Base-by-base conservation (phyloP, 1,284 basidiomycete genomes). In the Coniophora puteana region DNA sequence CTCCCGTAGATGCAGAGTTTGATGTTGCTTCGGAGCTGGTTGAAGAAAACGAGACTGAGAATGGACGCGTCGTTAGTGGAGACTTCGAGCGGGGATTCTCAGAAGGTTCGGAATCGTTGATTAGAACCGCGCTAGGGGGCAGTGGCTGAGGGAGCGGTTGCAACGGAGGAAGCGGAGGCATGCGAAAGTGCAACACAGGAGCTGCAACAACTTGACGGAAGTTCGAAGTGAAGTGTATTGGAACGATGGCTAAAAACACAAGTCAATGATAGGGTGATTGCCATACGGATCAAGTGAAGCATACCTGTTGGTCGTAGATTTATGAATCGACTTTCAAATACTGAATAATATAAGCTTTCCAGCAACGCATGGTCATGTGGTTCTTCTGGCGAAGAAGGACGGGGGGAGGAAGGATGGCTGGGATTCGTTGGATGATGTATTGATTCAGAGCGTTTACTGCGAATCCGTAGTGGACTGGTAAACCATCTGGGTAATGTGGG, bases 141-240 rank as follows among this genome's bases (percentile, higher is more conserved):
- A 68, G 63, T 52, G 71, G 69, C 39, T 69, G 69, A 17, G 72
- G 78, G 26, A 81, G 64, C 22, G 81, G 76, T 38, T 71, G 77
- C n/a, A 78, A 59, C 3, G 79, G 79, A 11, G 83, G 73, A 28
- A 85, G 66, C 4, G 81, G 74, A n/a, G 83, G 85, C 70, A 85
- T 82, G 28, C 76, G 76, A 49, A 83, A 80, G 44, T 72, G 71
- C 27, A 83, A 59, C 25, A 77, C 67, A 26, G 83, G 83, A 8
- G 79, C 76, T 32, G 76, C 62, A 5, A 69, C 67, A 16, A 83
- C 79, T 46, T 79, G 79, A 37, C 78, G 68, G 57, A 89, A 89
- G 53, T 81, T 80, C 13, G 80, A 77, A 6, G 79, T 79, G 52
- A 88, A 80, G 56, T 85, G 80, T 34, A 71, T 76, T 4, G 84